phyloP scores from a whole-genome alignment of 768 basidiomycete genomes.

The Neoboletus subvelutipes region DNA sequence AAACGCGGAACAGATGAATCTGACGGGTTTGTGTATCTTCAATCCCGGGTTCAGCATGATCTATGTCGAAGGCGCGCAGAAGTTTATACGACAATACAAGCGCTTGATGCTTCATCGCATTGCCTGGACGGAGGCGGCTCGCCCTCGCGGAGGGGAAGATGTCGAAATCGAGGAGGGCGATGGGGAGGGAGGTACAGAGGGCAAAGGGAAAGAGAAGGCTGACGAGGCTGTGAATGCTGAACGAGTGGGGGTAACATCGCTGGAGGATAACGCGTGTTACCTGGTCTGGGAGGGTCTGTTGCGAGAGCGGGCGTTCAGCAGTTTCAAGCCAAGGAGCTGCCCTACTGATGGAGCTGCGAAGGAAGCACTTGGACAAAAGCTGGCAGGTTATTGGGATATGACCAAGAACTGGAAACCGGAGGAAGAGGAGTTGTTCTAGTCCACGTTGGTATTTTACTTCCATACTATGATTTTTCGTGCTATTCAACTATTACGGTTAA shows the following conservation, averaged over 20 bases:
- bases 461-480: neutral
- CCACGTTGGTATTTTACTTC: neutral
- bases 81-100: slow-evolving; percentile 84
- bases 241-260: slow-evolving; percentile 35
- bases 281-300: slow-evolving; percentile 92
- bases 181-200: slow-evolving; percentile 38
- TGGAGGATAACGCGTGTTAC: slow-evolving; percentile 87
- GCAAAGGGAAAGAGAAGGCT: slow-evolving; percentile 34
- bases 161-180: slow-evolving; percentile 61
- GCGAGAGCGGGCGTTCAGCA: slow-evolving; percentile 75
- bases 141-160: slow-evolving; percentile 72
- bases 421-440: slow-evolving; percentile 70
- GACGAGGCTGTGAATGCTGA: slow-evolving; percentile 24
- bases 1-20: slow-evolving; percentile 89
- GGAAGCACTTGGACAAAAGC: slow-evolving; percentile 79
- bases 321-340: slow-evolving; percentile 78
- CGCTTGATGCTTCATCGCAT: slow-evolving; percentile 85
- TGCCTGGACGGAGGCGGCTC: slow-evolving; percentile 89
- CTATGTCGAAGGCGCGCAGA: slow-evolving; percentile 89
- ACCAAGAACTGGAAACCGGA: slow-evolving; percentile 88
- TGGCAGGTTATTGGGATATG: slow-evolving; percentile 93
- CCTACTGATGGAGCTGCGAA: slow-evolving; percentile 84
- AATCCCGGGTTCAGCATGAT: slow-evolving; percentile 87
- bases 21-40: slow-evolving; percentile 90
- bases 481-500: neutral